Percentiles rank a stretch among this genome's conserved stretches.
Conservation (phyloP, 345 rosid genomes). For the Murraya paniculata region DNA sequence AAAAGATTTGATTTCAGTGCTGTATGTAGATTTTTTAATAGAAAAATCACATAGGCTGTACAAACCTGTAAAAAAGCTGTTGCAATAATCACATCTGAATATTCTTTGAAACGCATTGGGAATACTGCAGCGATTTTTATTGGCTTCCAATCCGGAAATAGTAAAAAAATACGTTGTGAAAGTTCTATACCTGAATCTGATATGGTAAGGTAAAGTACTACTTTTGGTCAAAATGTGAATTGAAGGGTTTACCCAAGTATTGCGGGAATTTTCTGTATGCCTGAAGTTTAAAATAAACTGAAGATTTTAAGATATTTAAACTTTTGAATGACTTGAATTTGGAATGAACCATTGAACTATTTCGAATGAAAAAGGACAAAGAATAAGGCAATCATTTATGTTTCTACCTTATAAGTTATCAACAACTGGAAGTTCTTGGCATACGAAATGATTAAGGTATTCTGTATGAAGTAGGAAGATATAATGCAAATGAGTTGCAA, state of each 20-base stretch:
- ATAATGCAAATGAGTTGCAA: not conserved
- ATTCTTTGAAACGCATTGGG: conserved; percentile 85
- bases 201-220: not conserved
- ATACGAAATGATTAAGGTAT: not conserved
- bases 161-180: not conserved
- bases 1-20: not conserved
- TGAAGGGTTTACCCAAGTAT: not conserved
- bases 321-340: not conserved
- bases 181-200: not conserved
- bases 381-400: not conserved
- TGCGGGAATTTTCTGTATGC: not conserved
- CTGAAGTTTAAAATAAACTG: not conserved
- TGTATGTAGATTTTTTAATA: not conserved
- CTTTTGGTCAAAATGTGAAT: not conserved
- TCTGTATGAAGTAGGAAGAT: not conserved
- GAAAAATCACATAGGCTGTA: not conserved
- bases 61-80: conserved; percentile 82
- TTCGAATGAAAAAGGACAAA: not conserved
- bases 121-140: conserved; percentile 63
- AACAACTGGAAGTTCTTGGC: not conserved
- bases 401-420: not conserved
- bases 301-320: not conserved
- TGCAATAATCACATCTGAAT: conserved; percentile 74
- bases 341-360: not conserved
- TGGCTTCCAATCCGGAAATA: conserved; percentile 32